These are phyloP conservation scores for Selaginella tamariscina DNA, from an alignment of 75 land plant genomes.

Conservation along the genomic window DNA sequence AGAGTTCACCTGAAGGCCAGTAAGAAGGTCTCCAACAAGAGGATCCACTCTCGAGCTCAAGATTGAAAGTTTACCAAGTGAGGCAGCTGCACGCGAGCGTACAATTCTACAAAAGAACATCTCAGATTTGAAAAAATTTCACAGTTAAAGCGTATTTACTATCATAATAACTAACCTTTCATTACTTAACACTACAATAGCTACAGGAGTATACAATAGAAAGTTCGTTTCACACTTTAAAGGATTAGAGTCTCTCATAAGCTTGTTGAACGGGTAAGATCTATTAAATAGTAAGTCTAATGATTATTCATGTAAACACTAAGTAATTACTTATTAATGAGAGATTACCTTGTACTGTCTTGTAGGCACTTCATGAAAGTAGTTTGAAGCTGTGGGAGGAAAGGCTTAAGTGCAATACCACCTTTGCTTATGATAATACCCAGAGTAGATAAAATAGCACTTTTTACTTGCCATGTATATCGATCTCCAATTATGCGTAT, in stretches of 20 bases:
- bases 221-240: too few species aligned
- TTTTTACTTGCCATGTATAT: conserved; percentile 98
- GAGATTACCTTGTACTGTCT: conserved; percentile 71
- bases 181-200: too few species aligned
- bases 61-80: conserved; percentile 89
- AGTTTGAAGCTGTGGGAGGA: conserved; percentile 97
- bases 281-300: too few species aligned
- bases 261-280: too few species aligned
- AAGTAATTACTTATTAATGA: too few species aligned
- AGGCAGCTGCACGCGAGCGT: conserved; percentile 84
- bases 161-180: too few species aligned
- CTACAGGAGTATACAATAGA: too few species aligned
- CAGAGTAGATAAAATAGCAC: conserved; percentile 84
- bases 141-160: background rate
- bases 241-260: too few species aligned
- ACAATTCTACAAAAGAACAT: conserved; percentile 45
- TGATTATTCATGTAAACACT: too few species aligned
- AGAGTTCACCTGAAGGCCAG: conserved; percentile 96
- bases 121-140: background rate
- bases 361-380: conserved; percentile 94
- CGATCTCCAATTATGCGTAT: conserved; percentile 95
- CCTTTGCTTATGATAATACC: conserved; percentile 88
- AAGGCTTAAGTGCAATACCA: conserved; percentile 87
- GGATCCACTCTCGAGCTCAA: conserved; percentile 91
- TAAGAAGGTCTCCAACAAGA: conserved; percentile 75